Evolutionary conservation across 2,329 filamentous ascomycete genomes (phyloP).

Genomic region (Fusarium sp.): DNA sequence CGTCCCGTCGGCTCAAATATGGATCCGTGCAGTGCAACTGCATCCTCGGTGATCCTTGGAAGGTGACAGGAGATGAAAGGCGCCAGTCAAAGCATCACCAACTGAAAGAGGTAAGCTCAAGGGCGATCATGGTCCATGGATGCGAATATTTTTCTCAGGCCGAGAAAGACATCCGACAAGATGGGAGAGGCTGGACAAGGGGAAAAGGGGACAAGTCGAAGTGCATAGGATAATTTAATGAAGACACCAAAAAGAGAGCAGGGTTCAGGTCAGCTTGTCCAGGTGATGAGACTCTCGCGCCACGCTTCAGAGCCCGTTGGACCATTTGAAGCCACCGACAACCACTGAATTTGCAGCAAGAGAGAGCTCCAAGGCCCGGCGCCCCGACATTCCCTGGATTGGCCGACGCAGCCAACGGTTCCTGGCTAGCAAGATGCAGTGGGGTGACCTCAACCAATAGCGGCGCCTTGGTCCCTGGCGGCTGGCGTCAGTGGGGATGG

Average conservation of each 20-base stretch:
- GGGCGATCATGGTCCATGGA: constrained; percentile 1
- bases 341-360: constrained; percentile 4
- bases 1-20: neutral
- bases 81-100: neutral
- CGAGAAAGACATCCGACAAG: constrained; percentile 2
- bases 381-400: constrained; percentile 23
- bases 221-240: constrained; percentile 31
- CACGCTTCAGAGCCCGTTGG: constrained; percentile 20
- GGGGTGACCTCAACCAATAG: constrained; percentile 34
- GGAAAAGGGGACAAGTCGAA: constrained; percentile 17
- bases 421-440: constrained; percentile 40
- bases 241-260: neutral
- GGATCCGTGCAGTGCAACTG: constrained; percentile 8
- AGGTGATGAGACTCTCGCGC: constrained; percentile 1
- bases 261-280: constrained; percentile 2
- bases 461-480: constrained; percentile 36
- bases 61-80: constrained; percentile 1
- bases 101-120: neutral
- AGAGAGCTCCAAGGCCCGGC: neutral
- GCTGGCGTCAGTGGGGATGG: constrained; percentile 23
- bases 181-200: neutral
- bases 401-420: constrained; percentile 32
- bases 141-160: neutral
- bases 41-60: neutral
- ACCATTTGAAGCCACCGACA: constrained; percentile 20